These are phyloP conservation scores for Urochloa ruziziensis DNA, from an alignment of 176 grass and related monocot species.

Conservation along the genomic window DNA sequence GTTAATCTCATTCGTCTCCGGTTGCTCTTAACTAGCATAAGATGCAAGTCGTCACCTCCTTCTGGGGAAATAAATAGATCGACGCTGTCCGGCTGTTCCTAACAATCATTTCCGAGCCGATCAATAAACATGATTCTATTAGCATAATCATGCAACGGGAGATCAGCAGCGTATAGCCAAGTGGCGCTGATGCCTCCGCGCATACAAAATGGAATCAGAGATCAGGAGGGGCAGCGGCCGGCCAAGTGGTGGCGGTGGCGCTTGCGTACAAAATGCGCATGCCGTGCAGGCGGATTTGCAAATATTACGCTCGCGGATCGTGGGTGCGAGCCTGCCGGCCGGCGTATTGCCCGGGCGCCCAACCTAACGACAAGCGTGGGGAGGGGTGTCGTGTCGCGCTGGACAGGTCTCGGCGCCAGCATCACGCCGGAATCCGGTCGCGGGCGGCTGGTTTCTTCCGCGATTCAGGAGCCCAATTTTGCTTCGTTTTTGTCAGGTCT, in stretches of 20 bases:
- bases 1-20: background rate
- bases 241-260: constrained; percentile 2
- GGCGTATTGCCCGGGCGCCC: constrained; percentile 14
- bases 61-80: background rate
- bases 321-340: constrained; percentile 22
- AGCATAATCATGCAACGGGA: background rate
- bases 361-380: constrained; percentile 3
- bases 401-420: constrained; percentile 17
- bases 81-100: no score
- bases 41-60: background rate
- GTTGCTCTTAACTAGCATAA: background rate
- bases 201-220: background rate
- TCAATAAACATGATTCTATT: background rate
- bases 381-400: background rate
- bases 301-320: background rate
- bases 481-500: constrained; percentile 24
- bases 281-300: background rate
- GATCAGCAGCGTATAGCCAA: background rate
- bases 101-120: background rate
- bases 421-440: constrained; percentile 19
- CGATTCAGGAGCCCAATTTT: background rate
- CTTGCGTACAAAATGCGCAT: background rate
- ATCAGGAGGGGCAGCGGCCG: background rate
- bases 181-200: background rate
- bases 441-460: background rate